Percentiles rank a stretch among this genome's conserved stretches.
Conservation (phyloP, 805 yeast genomes). For the Zygoascus bituminiphila region DNA sequence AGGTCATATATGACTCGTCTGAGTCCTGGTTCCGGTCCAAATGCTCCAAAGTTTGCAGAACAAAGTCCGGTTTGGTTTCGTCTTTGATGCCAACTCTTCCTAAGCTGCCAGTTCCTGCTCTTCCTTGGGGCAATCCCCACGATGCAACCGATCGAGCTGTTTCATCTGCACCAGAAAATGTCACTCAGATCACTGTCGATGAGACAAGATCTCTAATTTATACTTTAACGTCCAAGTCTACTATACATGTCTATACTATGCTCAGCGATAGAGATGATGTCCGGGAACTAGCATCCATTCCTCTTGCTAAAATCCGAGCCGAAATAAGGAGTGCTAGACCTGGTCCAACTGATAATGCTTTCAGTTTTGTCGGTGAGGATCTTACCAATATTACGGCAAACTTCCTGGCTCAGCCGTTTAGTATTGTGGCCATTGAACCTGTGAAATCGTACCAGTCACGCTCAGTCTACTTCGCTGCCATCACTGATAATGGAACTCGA, state of each 20-base stretch:
- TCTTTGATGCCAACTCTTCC: slow-evolving; percentile 16
- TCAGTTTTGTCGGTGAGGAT: slow-evolving; percentile 24
- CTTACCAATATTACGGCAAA: slow-evolving; percentile 22
- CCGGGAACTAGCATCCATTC: not conserved
- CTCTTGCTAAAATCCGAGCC: not conserved
- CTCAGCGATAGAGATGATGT: slow-evolving; percentile 15
- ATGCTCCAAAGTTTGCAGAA: slow-evolving; percentile 75
- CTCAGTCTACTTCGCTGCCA: slow-evolving; percentile 6
- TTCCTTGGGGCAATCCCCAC: not conserved
- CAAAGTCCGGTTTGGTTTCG: slow-evolving; percentile 50
- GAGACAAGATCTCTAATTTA: slow-evolving; percentile 70
- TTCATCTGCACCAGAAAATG: slow-evolving; percentile 41
- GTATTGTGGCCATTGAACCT: slow-evolving; percentile 9
- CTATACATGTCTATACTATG: slow-evolving; percentile 70
- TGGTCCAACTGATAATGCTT: slow-evolving; percentile 30
- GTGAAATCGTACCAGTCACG: slow-evolving; percentile 6
- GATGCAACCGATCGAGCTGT: slow-evolving; percentile 3
- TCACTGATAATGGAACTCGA: slow-evolving; percentile 11
- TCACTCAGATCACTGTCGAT: slow-evolving; percentile 64
- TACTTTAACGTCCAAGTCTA: slow-evolving; percentile 72
- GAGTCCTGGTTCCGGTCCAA: slow-evolving; percentile 83
- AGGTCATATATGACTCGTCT: slow-evolving; percentile 68
- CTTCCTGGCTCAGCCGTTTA: slow-evolving; percentile 10
- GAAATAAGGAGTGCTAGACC: slow-evolving; percentile 19
- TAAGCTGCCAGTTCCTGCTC: not conserved